Evolutionary conservation across 306 rosid species (phyloP).

Genomic region (Glycine latifolia): DNA sequence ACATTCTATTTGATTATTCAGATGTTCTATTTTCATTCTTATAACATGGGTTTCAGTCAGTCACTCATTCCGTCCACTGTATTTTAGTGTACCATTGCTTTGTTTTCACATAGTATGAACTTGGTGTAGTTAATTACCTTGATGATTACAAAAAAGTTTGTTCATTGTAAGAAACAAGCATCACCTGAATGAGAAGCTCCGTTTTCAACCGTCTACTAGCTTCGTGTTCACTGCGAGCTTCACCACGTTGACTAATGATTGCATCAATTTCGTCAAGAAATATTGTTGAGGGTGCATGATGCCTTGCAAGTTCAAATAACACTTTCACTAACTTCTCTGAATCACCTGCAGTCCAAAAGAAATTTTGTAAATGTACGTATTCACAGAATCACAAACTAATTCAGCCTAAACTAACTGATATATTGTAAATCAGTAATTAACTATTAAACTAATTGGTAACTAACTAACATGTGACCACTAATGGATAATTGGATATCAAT

Average conservation of each 20-base stretch:
- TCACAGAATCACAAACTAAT: not conserved
- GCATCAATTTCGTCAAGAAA: conserved; percentile 98
- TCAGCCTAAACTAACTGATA: not conserved
- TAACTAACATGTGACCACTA: not conserved
- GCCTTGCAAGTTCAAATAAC: conserved; percentile 94
- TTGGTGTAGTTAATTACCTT: conserved; percentile 1
- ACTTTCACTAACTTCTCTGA: conserved; percentile 92
- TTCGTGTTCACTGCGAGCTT: conserved; percentile 96
- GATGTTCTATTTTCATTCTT: not conserved
- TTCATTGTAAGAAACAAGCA: conserved; percentile 52
- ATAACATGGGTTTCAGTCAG: not conserved
- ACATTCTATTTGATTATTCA: not conserved
- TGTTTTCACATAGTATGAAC: not conserved
- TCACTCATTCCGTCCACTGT: not conserved
- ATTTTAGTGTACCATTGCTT: not conserved
- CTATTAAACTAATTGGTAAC: not conserved
- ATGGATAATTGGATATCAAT: not conserved
- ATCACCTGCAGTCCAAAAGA: conserved; percentile 72
- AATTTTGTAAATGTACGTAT: conserved; percentile 37
- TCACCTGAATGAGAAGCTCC: conserved; percentile 95
- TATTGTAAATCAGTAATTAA: not conserved
- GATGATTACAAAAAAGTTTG: conserved; percentile 21
- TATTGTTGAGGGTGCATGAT: conserved; percentile 99
- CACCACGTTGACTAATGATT: conserved; percentile 97
- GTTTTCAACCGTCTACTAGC: conserved; percentile 97